These are phyloP conservation scores for Coemansia sp. DNA, from an alignment of 192 early-diverging fungal species.

Conservation along the genomic window DNA sequence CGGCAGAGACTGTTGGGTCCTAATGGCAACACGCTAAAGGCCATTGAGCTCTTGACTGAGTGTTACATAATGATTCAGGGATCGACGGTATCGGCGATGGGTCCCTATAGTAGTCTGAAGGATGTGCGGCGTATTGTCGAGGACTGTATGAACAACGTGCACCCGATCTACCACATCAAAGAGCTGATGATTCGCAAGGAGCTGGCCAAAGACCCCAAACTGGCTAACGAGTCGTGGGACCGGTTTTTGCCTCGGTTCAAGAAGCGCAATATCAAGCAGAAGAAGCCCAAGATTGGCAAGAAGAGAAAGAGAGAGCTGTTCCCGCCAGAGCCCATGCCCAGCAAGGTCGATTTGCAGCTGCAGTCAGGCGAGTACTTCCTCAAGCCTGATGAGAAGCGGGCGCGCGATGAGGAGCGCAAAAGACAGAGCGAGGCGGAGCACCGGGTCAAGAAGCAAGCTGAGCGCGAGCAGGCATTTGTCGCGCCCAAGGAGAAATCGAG, in stretches of 20 bases:
- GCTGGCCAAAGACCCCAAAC: constrained; percentile 93
- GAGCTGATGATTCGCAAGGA: constrained; percentile 99
- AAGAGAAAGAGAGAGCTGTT: constrained; percentile 84
- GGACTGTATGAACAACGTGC: constrained; percentile 98
- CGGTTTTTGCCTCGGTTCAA: constrained; percentile 97
- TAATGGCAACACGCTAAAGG: constrained; percentile 94
- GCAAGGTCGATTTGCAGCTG: constrained; percentile 92
- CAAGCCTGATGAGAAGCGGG: constrained; percentile 67
- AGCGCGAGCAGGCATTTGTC: constrained; percentile 81
- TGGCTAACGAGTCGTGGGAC: constrained; percentile 95
- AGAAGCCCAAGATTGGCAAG: constrained; percentile 67
- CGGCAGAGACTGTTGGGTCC: constrained; percentile 94
- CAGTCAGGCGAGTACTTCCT: constrained; percentile 98
- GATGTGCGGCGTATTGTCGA: constrained; percentile 87
- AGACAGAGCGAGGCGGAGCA: constrained; percentile 70
- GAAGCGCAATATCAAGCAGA: constrained; percentile 79
- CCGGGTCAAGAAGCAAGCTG: constrained; percentile 65
- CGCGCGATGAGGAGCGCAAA: constrained; percentile 65
- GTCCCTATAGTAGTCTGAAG: constrained; percentile 86
- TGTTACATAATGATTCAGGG: constrained; percentile 99
- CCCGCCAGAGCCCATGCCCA: constrained; percentile 82
- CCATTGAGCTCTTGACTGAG: constrained; percentile 92
- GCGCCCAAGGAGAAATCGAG: constrained; percentile 68
- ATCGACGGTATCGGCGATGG: constrained; percentile 95
- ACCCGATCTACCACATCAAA: constrained; percentile 99